phyloP scores from a whole-genome alignment of 345 rosid genomes.

The Geranium rotundifolium region DNA sequence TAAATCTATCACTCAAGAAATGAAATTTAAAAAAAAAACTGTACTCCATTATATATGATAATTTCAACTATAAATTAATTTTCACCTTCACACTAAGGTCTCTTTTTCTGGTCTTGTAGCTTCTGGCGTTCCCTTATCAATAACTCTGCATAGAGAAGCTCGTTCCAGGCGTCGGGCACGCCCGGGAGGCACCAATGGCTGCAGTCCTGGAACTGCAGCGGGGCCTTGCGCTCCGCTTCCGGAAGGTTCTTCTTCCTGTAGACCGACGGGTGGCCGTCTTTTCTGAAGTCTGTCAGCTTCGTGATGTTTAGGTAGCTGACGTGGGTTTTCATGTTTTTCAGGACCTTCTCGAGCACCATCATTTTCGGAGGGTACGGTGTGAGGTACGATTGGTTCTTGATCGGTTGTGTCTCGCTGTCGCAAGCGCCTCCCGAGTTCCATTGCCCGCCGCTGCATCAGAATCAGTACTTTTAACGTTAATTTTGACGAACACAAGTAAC shows the following conservation, averaged over 20 bases:
- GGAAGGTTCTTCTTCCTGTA: slow-evolving; percentile 50
- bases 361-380: slow-evolving; percentile 60
- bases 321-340: slow-evolving; percentile 62
- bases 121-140: slow-evolving; percentile 36
- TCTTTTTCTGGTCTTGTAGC: not conserved
- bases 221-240: slow-evolving; percentile 32
- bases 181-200: slow-evolving; percentile 99
- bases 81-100: not conserved
- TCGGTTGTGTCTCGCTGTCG: slow-evolving; percentile 71
- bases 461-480: not conserved
- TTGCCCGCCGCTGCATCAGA: slow-evolving; percentile 69
- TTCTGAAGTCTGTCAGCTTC: slow-evolving; percentile 68
- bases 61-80: not conserved
- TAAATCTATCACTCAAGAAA: slow-evolving; percentile 16
- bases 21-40: slow-evolving; percentile 1
- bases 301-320: slow-evolving; percentile 83
- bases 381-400: slow-evolving; percentile 63
- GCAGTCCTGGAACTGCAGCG: slow-evolving; percentile 70
- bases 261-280: slow-evolving; percentile 92
- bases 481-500: no score
- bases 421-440: slow-evolving; percentile 99
- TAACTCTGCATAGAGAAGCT: slow-evolving; percentile 67
- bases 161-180: slow-evolving; percentile 91
- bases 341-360: slow-evolving; percentile 60
- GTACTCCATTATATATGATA: slow-evolving; percentile 8